Evolutionary conservation across 2,329 filamentous ascomycete genomes (phyloP), one percentile per base, ranked within the genome.

Genomic region (Zasmidium cellare): DNA sequence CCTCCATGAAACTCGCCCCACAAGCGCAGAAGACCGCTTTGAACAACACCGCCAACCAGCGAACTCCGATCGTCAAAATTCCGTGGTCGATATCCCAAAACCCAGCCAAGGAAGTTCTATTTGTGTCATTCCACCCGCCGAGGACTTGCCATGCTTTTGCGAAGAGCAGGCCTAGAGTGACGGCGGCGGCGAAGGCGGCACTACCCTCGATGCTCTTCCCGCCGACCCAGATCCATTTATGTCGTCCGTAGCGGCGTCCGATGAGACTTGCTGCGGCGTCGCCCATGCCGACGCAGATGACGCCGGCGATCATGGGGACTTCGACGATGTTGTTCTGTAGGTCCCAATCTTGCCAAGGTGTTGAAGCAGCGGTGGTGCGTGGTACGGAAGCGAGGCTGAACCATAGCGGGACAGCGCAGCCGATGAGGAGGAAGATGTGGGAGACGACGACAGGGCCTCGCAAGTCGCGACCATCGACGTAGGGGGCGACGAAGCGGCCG

Each of bases 161-260:
- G 3, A 82, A 77, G 46, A 88, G 75, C 47, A 97, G 80, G 0
- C 93, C 94, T 3, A 82, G 63, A 52, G 88, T 89, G 3, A 97
- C 94, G 2, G 91, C 92, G 3, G 79, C 75, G 1, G 87, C 88
- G 74, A 99, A 97, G 0, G 94, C 94, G 6, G 87, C 63, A 55
- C 82, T 86, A 14, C 94, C 94, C 75, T 99, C 93, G 1, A 99
- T 80, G 62, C 91, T 96, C 81, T 99, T 99, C 14, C 92, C 93
- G 3, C 94, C 94, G 14, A 91, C 90, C 94, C 94, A 99, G 22
- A 92, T 83, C 94, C 94, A 99, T 78, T 97, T 97, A 31, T 85
- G 83, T 24, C 87, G 86, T 2, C 94, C 94, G 72, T 87, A 96
- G 18, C 93, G 86, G 31, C 94, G 83, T 0, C 94, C 94, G 53